Evolutionary conservation across 805 yeast genomes (phyloP), one percentile per base, ranked within the genome.

Genomic region (Myxozyma nipponensis): DNA sequence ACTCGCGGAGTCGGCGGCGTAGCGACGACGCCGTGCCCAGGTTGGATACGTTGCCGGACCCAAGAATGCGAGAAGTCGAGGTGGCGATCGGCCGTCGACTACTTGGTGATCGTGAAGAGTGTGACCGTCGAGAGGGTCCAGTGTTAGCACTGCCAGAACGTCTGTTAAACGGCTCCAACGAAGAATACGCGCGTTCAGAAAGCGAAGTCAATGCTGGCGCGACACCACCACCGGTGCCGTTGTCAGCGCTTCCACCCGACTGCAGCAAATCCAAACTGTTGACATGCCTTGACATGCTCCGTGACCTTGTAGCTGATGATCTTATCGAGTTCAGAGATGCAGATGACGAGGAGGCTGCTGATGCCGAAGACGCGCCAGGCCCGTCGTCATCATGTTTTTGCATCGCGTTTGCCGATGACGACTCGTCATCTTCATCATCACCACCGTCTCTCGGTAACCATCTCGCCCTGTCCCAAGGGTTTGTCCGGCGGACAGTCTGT

Each of bases 41-140:
- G 21, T 13, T 35, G 9, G 38, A 17, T 7, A 35, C 15, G 21
- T 35, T 43, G 13, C 39, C 34, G 15, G 28, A 7, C 9, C 47
- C 47, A 13, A 44, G 30, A 24, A 44, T 39, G 10, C 47, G 42
- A 25, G 47, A 44, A 15, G 44, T 44, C 3, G 47, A 37, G 6
- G 47, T 38, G 7, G 47, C 24, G 13, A 44, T 44, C 22, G 44
- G 10, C 21, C 35, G 34, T 13, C 44, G 42, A 7, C 44, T 21
- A 28, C 42, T 25, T 9, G 44, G 39, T 5, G 38, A 25, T 7
- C 23, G 13, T 41, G 44, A 41, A 17, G n/a, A n/a, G n/a, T n/a
- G 42, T 17, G 44, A 24, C 25, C 23, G 39, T 7, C 37, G 22
- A 26, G 9, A 5, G 19, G 22, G 13, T 28, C 32, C 32, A 28